Percentiles rank a stretch among this genome's conserved stretches.
Conservation (phyloP, 2,329 filamentous ascomycete genomes). For the Ophiocordyceps australis region DNA sequence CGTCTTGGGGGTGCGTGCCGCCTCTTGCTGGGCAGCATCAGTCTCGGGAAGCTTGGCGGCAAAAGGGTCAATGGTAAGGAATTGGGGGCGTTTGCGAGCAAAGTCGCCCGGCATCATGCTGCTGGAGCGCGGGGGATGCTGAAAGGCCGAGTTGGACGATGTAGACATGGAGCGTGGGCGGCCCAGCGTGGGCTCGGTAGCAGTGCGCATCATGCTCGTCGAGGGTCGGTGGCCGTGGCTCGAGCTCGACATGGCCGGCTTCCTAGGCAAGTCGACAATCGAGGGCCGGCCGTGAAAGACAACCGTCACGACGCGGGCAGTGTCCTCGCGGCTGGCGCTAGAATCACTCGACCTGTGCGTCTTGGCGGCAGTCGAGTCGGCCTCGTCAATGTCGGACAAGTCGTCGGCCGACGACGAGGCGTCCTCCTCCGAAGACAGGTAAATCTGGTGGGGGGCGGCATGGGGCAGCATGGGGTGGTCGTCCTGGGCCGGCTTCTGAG, state of each 20-base stretch:
- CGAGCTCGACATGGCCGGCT: conserved; percentile 24
- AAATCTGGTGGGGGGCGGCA: conserved; percentile 35
- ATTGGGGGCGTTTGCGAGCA: conserved; percentile 22
- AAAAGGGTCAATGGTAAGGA: conserved; percentile 36
- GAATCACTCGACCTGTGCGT: conserved; percentile 8
- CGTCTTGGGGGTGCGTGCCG: conserved; percentile 20
- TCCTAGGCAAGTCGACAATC: conserved; percentile 30
- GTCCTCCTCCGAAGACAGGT: conserved; percentile 49
- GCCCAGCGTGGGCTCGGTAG: conserved; percentile 11
- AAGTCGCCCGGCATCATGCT: conserved; percentile 19
- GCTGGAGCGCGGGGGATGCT: conserved; percentile 22
- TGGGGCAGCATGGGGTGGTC: conserved; percentile 15
- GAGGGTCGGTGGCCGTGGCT: conserved; percentile 8
- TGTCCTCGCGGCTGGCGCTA: conserved; percentile 30
- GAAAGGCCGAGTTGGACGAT: conserved; percentile 12
- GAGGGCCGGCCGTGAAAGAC: conserved; percentile 41
- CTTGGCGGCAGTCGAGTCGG: conserved; percentile 24
- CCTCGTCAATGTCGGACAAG: conserved; percentile 32
- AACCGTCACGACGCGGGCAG: conserved; percentile 39
- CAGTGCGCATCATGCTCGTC: conserved; percentile 10
- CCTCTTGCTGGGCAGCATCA: conserved; percentile 11
- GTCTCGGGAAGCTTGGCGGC: conserved; percentile 16
- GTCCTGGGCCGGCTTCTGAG: conserved; percentile 12
- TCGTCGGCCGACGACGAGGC: conserved; percentile 43
- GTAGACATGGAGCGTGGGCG: conserved; percentile 14